These are phyloP conservation scores for Durotheca rogersii DNA, from an alignment of 495 filamentous ascomycete genomes.

Conservation along the genomic window DNA sequence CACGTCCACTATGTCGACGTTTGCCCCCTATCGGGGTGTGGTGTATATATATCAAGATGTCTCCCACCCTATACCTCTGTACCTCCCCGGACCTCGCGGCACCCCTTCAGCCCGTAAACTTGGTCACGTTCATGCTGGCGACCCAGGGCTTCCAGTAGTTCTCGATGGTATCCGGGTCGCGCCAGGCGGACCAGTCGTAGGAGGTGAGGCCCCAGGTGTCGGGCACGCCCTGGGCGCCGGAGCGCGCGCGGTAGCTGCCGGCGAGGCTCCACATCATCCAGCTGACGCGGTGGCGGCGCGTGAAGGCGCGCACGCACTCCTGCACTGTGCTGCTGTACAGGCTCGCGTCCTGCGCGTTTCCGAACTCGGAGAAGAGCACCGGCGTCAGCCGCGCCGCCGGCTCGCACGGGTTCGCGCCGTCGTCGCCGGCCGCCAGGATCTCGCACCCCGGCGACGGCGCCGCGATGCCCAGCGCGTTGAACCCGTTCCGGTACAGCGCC, in stretches of 20 bases:
- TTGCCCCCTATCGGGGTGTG: too few species aligned
- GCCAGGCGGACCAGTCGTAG: conserved; percentile 45
- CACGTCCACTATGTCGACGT: too few species aligned
- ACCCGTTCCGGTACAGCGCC: conserved; percentile 48
- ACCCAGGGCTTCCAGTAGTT: conserved; percentile 45
- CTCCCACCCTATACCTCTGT: background rate
- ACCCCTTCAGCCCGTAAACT: background rate
- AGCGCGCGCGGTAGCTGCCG: conserved; percentile 57
- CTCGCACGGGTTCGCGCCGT: conserved; percentile 26
- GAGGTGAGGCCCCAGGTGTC: conserved; percentile 51
- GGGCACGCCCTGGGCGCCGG: conserved; percentile 47
- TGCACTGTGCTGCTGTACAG: conserved; percentile 46
- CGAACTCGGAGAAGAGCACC: conserved; percentile 54
- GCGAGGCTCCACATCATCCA: conserved; percentile 59
- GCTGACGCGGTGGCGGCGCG: conserved; percentile 48
- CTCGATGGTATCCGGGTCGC: conserved; percentile 35
- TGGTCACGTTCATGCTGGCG: conserved; percentile 33
- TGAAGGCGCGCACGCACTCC: conserved; percentile 48
- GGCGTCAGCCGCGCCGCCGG: conserved; percentile 39
- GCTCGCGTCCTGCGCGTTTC: conserved; percentile 41
- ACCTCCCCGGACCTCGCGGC: background rate
- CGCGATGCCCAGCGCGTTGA: conserved; percentile 46
- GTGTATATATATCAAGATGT: too few species aligned
- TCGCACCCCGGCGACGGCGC: conserved; percentile 29
- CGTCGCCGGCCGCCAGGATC: too few species aligned